Base-by-base conservation (phyloP, 192 early-diverging fungal species). In the Phycomyces nitens region DNA sequence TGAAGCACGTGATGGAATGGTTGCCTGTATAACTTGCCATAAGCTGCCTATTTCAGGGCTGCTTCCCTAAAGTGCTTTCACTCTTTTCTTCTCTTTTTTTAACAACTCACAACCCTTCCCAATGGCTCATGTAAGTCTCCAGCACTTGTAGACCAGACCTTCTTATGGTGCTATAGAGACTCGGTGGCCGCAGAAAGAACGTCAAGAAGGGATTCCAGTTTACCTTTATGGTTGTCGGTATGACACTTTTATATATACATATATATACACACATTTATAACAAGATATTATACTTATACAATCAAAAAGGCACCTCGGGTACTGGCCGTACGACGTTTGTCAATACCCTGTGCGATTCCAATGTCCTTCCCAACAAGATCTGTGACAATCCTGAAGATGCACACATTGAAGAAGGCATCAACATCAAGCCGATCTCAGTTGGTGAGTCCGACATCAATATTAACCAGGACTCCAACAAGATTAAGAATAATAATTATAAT, bases 271-370 rank as follows among this genome's bases (percentile, higher is more conserved):
- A 22, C 34, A 51, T 38, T 15, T 51, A 52, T 24, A 39, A 5
- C 21, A 57, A 52, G 18, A 23, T 27, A 41, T 42, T n/a, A n/a
- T 47, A 16, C 21, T 0, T 52, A 60, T 11, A 23, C 11, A 15
- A 40, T 1, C 15, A 52, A 2, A 62, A 50, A 73, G 71, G 71
- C 57, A 86, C 91, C 43, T 93, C 96, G 15, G 97, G 97, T 41
- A 85, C 95, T 51, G 97, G 97, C 11, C 94, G 96, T 67, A 93
- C 95, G 53, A 99, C 97, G 29, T 98, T 99, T 81, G 87, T 98
- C 58, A 99, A 99, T 86, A 96, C 97, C 12, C 83, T 99, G 20
- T 99, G 96, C 79, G 92, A 93, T 75, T 80, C 81, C 62, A 66
- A 70, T 49, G 88, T 91, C 29, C 81, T 95, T 23, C 72, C 83